Conservation (phyloP, 129 eudicot genomes). For the Ambrosia artemisiifolia region DNA sequence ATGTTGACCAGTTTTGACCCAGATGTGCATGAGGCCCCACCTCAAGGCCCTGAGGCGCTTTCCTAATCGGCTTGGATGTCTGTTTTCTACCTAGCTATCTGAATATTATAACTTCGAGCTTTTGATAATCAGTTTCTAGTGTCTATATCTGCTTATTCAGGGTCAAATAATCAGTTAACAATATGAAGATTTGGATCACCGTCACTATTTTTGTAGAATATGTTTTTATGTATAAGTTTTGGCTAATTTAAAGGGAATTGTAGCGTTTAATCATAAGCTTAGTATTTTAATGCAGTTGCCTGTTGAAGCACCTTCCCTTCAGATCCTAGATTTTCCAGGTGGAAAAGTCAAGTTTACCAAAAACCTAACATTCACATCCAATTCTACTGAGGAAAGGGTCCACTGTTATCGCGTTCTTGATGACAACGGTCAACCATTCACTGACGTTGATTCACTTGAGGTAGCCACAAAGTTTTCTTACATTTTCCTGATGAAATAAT, state of each 20-base stretch:
- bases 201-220: background rate
- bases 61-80: background rate
- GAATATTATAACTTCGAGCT: background rate
- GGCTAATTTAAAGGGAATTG: background rate
- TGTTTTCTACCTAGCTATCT: background rate
- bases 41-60: too few species aligned
- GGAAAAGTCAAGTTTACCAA: constrained; percentile 73
- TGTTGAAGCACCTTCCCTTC: constrained; percentile 17
- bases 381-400: constrained; percentile 46
- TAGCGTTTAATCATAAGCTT: background rate
- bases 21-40: too few species aligned
- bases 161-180: background rate
- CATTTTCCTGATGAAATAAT: background rate
- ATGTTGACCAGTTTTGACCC: too few species aligned
- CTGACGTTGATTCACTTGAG: constrained; percentile 33
- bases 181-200: background rate
- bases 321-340: constrained; percentile 73
- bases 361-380: constrained; percentile 46
- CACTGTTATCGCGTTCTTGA: constrained; percentile 75
- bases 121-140: background rate
- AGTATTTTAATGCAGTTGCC: background rate
- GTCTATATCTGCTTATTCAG: background rate
- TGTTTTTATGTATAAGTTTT: background rate
- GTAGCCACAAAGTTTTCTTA: constrained; percentile 25
- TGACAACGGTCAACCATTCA: constrained; percentile 45